Percentiles rank a stretch among this genome's conserved stretches.
These are phyloP conservation scores for Xylaria grammica DNA, from an alignment of 495 filamentous ascomycete genomes.

Conservation along the genomic window DNA sequence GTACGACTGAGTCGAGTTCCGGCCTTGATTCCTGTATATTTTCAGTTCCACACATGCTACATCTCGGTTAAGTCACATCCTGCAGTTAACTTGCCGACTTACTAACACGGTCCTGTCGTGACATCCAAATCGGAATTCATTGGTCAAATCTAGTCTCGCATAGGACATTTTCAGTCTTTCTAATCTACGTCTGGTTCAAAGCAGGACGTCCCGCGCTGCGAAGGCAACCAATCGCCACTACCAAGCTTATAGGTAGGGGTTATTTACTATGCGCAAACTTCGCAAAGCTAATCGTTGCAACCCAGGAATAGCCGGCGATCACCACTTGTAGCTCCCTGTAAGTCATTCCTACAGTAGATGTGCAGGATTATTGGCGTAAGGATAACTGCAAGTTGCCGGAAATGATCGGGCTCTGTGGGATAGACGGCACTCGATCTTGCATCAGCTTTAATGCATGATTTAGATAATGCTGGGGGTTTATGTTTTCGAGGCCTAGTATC, in stretches of 20 bases:
- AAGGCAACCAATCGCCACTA: background rate
- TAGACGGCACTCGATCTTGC: slow-evolving; percentile 14
- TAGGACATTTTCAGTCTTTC: background rate
- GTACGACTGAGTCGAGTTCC: background rate
- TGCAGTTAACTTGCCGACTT: background rate
- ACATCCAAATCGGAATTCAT: background rate
- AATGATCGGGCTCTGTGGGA: slow-evolving; percentile 6
- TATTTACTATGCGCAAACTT: too few species aligned
- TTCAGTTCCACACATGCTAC: background rate
- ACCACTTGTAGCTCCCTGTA: background rate
- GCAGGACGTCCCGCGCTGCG: background rate
- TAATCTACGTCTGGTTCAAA: background rate
- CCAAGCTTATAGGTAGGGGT: background rate
- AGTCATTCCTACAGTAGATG: background rate
- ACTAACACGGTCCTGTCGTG: background rate
- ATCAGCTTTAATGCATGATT: slow-evolving; percentile 7
- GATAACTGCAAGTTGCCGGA: slow-evolving; percentile 4
- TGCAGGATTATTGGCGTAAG: background rate
- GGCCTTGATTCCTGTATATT: background rate
- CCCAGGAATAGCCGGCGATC: slow-evolving; percentile 6
- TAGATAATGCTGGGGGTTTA: background rate
- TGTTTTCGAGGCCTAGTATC: background rate
- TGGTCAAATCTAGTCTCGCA: background rate
- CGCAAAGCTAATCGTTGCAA: background rate
- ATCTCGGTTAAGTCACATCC: background rate